These are phyloP conservation scores for Trichophyton schoenleinii DNA, from an alignment of 2,329 filamentous ascomycete genomes.

Conservation along the genomic window DNA sequence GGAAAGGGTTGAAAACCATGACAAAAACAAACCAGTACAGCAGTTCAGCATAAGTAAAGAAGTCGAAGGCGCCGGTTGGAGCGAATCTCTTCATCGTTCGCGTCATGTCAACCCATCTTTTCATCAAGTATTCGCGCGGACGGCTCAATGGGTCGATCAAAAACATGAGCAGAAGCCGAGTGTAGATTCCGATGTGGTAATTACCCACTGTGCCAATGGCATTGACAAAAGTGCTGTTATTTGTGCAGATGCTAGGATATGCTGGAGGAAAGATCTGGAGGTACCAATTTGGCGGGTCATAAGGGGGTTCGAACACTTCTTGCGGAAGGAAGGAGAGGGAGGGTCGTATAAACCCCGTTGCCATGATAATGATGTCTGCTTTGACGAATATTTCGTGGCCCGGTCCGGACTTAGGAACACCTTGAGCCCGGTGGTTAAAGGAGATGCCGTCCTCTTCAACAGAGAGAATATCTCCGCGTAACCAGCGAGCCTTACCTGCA, in stretches of 20 bases:
- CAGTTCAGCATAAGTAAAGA: conserved; percentile 77
- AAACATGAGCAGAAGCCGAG: conserved; percentile 74
- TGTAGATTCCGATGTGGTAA: conserved; percentile 85
- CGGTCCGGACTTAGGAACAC: conserved; percentile 63
- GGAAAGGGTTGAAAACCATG: conserved; percentile 66
- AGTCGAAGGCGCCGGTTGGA: conserved; percentile 69
- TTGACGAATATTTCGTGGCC: conserved; percentile 54
- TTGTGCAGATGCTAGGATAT: conserved; percentile 61
- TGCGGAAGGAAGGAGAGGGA: conserved; percentile 60
- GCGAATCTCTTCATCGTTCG: conserved; percentile 54
- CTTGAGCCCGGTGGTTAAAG: conserved; percentile 59
- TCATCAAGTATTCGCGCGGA: conserved; percentile 62
- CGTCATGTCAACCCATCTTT: conserved; percentile 78
- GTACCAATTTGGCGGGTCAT: conserved; percentile 75
- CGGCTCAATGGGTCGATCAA: conserved; percentile 64
- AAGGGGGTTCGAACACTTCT: conserved; percentile 60
- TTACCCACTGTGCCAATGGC: conserved; percentile 74
- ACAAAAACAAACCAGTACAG: conserved; percentile 78
- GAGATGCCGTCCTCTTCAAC: conserved; percentile 52
- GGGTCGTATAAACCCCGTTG: conserved; percentile 68
- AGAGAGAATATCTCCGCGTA: conserved; percentile 63
- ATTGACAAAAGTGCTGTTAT: conserved; percentile 72
- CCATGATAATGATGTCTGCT: conserved; percentile 69
- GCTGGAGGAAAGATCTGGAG: conserved; percentile 70
- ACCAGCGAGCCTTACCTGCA: conserved; percentile 59